These are phyloP conservation scores for Geranomyces variabilis DNA, from an alignment of 192 early-diverging fungal genomes.

Conservation along the genomic window DNA sequence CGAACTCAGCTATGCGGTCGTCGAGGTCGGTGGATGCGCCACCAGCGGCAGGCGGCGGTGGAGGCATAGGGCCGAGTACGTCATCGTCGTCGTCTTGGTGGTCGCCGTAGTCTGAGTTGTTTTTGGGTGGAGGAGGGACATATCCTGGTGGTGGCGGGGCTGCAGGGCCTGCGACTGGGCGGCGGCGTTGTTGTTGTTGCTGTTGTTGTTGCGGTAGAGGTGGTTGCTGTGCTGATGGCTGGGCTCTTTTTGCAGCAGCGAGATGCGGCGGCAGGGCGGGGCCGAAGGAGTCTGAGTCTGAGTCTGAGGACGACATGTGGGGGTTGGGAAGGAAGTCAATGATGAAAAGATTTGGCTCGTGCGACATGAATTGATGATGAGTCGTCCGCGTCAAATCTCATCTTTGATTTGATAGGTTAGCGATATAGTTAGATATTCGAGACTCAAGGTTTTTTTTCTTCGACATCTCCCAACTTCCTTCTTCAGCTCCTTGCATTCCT, in stretches of 20 bases:
- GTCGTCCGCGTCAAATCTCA: too few species aligned
- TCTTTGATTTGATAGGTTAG: too few species aligned
- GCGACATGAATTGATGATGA: too few species aligned
- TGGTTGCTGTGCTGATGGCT: not conserved
- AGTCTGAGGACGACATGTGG: slow-evolving; percentile 14
- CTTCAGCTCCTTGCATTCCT: too few species aligned
- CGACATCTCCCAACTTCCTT: too few species aligned
- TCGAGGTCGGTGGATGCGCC: slow-evolving; percentile 16
- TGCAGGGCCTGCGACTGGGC: slow-evolving; percentile 10
- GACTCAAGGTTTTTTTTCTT: too few species aligned
- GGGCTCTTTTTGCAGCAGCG: slow-evolving; percentile 3
- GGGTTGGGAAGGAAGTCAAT: too few species aligned
- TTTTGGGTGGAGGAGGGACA: not conserved
- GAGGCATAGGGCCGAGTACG: slow-evolving; percentile 22
- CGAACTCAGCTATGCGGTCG: slow-evolving; percentile 28
- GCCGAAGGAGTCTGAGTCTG: slow-evolving; percentile 26
- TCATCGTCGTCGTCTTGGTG: slow-evolving; percentile 15
- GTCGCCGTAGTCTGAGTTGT: too few species aligned
- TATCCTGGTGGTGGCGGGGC: slow-evolving; percentile 19
- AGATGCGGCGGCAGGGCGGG: slow-evolving; percentile 35
- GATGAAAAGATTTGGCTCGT: too few species aligned
- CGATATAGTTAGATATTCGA: too few species aligned
- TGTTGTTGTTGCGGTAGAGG: not conserved
- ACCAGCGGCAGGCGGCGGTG: not conserved
- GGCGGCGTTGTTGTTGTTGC: not conserved